Conservation (phyloP, 441 rosid species). For the Gossypium trilobum region DNA sequence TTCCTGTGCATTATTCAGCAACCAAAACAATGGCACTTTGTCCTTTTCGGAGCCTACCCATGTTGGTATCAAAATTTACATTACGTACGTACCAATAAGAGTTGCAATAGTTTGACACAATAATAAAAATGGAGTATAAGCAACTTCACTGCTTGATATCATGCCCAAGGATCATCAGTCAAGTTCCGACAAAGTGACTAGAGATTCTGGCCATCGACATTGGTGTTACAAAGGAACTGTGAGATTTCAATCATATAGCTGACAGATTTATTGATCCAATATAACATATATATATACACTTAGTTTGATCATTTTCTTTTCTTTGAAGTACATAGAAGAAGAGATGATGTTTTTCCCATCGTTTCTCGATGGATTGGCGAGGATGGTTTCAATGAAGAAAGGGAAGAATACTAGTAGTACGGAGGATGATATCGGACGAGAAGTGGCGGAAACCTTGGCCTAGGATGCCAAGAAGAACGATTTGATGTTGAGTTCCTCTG, state of each 20-base stretch:
- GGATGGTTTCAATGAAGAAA: conserved; percentile 49
- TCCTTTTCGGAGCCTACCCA: not conserved
- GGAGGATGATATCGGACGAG: conserved; percentile 37
- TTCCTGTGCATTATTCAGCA: not conserved
- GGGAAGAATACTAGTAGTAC: conserved; percentile 21
- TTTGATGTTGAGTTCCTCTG: conserved; percentile 48
- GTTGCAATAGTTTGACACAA: not conserved
- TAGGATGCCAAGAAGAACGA: conserved; percentile 62
- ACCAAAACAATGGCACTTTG: not conserved
- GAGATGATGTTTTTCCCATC: conserved; percentile 43
- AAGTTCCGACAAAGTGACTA: not conserved
- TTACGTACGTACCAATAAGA: not conserved
- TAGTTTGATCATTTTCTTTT: not conserved
- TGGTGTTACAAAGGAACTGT: not conserved
- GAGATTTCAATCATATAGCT: not conserved
- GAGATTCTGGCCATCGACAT: not conserved
- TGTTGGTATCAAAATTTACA: not conserved
- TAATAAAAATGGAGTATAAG: not conserved
- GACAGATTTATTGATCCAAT: not conserved
- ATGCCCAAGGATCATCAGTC: not conserved
- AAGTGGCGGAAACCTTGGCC: conserved; percentile 53
- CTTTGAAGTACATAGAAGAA: not conserved
- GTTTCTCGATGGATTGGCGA: conserved; percentile 50
- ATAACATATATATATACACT: not conserved
- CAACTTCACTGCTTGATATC: not conserved